A percentile compares a stretch with the other conserved stretches of the same genome.
Conservation (phyloP, 2,329 filamentous ascomycete species). For the Stagonosporopsis chrysanthemi region DNA sequence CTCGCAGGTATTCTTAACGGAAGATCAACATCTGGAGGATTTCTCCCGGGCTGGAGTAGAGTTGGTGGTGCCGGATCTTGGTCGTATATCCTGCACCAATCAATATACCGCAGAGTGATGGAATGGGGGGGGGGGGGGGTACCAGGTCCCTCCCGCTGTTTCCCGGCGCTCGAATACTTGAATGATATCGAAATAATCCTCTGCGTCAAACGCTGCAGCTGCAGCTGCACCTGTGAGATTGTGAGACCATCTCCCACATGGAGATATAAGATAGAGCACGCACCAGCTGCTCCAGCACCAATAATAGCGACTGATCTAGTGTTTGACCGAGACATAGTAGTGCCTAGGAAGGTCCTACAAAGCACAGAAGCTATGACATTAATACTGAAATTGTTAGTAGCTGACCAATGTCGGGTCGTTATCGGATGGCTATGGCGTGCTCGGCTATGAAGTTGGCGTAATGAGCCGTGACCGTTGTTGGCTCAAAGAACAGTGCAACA, state of each 20-base stretch:
- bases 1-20: slow-evolving; percentile 41
- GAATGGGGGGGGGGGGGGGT: background rate
- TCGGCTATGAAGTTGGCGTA: slow-evolving; percentile 14
- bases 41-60: slow-evolving; percentile 52
- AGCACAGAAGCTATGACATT: background rate
- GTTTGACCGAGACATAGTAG: slow-evolving; percentile 19
- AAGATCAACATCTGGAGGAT: slow-evolving; percentile 57
- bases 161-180: slow-evolving; percentile 48
- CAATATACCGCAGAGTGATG: background rate
- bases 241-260: slow-evolving; percentile 11
- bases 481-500: slow-evolving; percentile 1
- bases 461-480: slow-evolving; percentile 12
- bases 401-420: slow-evolving; percentile 7
- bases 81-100: slow-evolving; percentile 60
- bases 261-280: background rate
- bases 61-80: slow-evolving; percentile 48
- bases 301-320: slow-evolving; percentile 21
- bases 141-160: slow-evolving; percentile 48
- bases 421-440: slow-evolving; percentile 20
- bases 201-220: slow-evolving; percentile 46
- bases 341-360: slow-evolving; percentile 34
- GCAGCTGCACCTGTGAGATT: slow-evolving; percentile 38
- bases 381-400: slow-evolving; percentile 1
- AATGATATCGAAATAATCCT: slow-evolving; percentile 44
- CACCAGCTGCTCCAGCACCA: slow-evolving; percentile 40